Evolutionary conservation across 805 yeast species (phyloP).

Genomic region (Teunomyces stri): DNA sequence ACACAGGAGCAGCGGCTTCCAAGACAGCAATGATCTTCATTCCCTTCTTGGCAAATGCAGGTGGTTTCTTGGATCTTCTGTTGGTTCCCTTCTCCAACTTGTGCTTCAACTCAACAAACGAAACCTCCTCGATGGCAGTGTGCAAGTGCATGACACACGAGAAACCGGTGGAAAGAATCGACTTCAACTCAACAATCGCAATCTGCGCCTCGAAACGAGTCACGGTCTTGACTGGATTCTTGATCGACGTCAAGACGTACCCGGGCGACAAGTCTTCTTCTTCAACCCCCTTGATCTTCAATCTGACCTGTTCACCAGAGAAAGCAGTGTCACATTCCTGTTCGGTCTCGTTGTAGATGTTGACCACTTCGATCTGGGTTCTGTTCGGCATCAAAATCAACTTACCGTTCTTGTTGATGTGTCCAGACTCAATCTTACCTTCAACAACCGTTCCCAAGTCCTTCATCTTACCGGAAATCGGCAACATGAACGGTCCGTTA

Average conservation of each 20-base stretch:
- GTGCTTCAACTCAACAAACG: constrained; percentile 77
- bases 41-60: constrained; percentile 98
- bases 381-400: constrained; percentile 93
- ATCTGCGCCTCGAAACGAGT: constrained; percentile 92
- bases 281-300: constrained; percentile 91
- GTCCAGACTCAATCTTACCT: constrained; percentile 97
- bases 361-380: constrained; percentile 74
- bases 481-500: constrained; percentile 96
- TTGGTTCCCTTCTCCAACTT: constrained; percentile 95
- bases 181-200: constrained; percentile 94
- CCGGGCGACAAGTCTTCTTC: constrained; percentile 95
- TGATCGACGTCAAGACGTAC: constrained; percentile 82
- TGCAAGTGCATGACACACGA: constrained; percentile 99
- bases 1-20: constrained; percentile 82
- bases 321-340: constrained; percentile 85
- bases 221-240: constrained; percentile 87
- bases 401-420: constrained; percentile 71
- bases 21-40: constrained; percentile 95
- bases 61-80: constrained; percentile 93
- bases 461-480: constrained; percentile 90
- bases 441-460: constrained; percentile 97
- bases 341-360: constrained; percentile 93
- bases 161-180: constrained; percentile 92
- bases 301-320: constrained; percentile 96
- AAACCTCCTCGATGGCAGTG: constrained; percentile 96